phyloP scores from a whole-genome alignment of 1,139 yeast genomes.

The Trichomonascaceae sp. region DNA sequence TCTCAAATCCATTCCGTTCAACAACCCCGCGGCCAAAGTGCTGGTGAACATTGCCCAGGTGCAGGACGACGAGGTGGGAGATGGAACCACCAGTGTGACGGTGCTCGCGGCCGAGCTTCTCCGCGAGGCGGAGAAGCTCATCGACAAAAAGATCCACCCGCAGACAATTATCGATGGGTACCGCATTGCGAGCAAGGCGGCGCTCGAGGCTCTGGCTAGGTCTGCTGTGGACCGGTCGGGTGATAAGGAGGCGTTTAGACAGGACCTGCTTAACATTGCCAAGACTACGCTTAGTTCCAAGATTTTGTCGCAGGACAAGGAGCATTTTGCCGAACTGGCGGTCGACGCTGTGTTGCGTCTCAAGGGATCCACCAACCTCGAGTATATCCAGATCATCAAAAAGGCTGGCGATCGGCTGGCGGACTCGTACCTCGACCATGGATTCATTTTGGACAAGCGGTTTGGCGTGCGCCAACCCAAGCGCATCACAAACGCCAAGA shows the following conservation, averaged over 20 bases:
- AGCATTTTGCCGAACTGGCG: conserved; percentile 74
- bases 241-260: conserved; percentile 50
- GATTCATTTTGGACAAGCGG: conserved; percentile 78
- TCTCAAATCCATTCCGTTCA: conserved; percentile 84
- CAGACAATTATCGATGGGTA: conserved; percentile 95
- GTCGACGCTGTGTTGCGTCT: conserved; percentile 89
- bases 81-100: conserved; percentile 98
- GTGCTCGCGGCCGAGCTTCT: conserved; percentile 83
- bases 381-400: conserved; percentile 86
- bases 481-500: conserved; percentile 66
- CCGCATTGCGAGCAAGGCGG: conserved; percentile 76
- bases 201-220: conserved; percentile 64
- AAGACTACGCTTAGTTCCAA: conserved; percentile 89
- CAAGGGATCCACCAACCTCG: conserved; percentile 88
- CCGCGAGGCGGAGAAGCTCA: conserved; percentile 88
- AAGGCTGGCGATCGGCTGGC: conserved; percentile 85
- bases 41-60: conserved; percentile 91
- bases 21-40: conserved; percentile 97
- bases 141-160: conserved; percentile 91
- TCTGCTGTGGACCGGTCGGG: conserved; percentile 65
- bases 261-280: conserved; percentile 76
- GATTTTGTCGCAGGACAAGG: conserved; percentile 89
- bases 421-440: conserved; percentile 92
- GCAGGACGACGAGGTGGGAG: conserved; percentile 98
- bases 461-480: conserved; percentile 95